A percentile compares a stretch with the other conserved stretches of the same genome.
phyloP scores from a whole-genome alignment of 2,329 filamentous ascomycete species.

The Arachnopeziza araneosa region DNA sequence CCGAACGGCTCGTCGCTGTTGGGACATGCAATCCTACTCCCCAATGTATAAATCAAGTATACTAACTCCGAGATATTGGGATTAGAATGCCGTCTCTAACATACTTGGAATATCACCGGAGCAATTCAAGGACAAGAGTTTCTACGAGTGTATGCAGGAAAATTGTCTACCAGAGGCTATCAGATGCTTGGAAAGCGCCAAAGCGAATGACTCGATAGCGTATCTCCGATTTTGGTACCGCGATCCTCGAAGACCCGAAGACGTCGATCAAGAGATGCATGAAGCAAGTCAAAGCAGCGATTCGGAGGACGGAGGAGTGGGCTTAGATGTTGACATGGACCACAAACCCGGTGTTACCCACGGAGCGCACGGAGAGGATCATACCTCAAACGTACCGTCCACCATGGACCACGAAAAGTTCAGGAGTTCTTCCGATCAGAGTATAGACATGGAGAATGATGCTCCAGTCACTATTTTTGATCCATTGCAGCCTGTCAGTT shows the following conservation, averaged over 20 bases:
- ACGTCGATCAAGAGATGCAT: constrained; percentile 39
- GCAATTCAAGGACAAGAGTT: constrained; percentile 69
- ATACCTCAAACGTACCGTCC: background rate
- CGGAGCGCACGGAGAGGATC: background rate
- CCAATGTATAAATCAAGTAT: no score
- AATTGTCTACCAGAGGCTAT: constrained; percentile 73
- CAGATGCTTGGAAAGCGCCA: constrained; percentile 75
- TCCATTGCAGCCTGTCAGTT: constrained; percentile 19
- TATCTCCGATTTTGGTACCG: constrained; percentile 83
- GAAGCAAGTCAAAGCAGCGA: constrained; percentile 37
- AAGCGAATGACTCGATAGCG: constrained; percentile 85
- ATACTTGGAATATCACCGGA: constrained; percentile 69
- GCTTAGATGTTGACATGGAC: constrained; percentile 38
- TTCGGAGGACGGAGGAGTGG: constrained; percentile 42
- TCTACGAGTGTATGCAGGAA: constrained; percentile 81
- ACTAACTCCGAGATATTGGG: no score
- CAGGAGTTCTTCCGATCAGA: constrained; percentile 41
- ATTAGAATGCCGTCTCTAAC: constrained; percentile 57
- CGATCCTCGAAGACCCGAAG: constrained; percentile 59
- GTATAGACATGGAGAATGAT: constrained; percentile 34
- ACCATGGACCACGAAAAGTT: background rate
- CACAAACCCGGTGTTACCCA: constrained; percentile 22
- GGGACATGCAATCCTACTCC: no score
- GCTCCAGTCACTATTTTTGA: constrained; percentile 40
- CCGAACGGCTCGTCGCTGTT: no score